These are phyloP conservation scores for Chara braunii DNA, from an alignment of 139 green algal species.

Conservation along the genomic window DNA sequence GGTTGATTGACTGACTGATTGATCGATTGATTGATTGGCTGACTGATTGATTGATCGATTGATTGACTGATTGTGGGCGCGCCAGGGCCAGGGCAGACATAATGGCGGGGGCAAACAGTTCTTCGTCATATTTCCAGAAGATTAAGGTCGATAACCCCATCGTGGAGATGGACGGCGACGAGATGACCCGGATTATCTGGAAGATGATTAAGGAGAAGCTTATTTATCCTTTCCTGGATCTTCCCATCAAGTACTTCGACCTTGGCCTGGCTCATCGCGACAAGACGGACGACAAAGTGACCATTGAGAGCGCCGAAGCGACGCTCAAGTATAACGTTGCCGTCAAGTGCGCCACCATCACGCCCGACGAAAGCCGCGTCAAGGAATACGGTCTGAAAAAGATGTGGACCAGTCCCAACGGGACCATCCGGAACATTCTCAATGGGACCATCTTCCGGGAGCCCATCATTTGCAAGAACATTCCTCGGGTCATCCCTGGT, in stretches of 20 bases:
- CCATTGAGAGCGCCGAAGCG: constrained; percentile 73
- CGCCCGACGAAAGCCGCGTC: constrained; percentile 86
- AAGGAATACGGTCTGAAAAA: constrained; percentile 90
- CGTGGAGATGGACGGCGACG: constrained; percentile 85
- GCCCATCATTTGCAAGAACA: constrained; percentile 88
- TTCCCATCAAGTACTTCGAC: constrained; percentile 91
- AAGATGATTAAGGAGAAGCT: constrained; percentile 90
- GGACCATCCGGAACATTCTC: constrained; percentile 51
- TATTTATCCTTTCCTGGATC: constrained; percentile 84
- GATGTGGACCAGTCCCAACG: constrained; percentile 89
- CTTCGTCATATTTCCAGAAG: no score
- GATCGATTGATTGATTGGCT: no score
- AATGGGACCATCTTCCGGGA: constrained; percentile 81
- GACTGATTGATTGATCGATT: no score
- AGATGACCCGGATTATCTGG: constrained; percentile 74
- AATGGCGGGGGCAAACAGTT: no score
- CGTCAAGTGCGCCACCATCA: constrained; percentile 98
- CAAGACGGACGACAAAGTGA: constrained; percentile 74
- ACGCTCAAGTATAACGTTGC: constrained; percentile 77
- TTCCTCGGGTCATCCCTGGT: constrained; percentile 77
- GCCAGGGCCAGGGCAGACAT: no score
- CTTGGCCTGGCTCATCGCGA: constrained; percentile 76
- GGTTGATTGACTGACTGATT: no score
- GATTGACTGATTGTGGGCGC: no score
- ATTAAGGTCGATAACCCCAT: constrained; percentile 83